Percentiles rank a stretch among this genome's conserved stretches.
phyloP scores from a whole-genome alignment of 208 protist species.

The Leishmania tarentolae region DNA sequence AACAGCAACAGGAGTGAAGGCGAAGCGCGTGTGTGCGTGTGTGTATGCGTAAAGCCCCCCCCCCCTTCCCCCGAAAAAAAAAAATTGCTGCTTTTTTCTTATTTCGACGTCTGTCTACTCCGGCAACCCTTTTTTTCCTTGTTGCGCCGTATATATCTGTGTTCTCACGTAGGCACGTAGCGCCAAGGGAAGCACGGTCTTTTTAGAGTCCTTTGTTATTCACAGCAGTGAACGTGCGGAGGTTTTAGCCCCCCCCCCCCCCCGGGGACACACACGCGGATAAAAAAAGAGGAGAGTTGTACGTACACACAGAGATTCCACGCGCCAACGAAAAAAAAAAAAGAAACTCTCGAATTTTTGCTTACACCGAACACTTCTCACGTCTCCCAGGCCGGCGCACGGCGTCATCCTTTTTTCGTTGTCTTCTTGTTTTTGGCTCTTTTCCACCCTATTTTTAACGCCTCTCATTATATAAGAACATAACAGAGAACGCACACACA shows the following conservation, averaged over 20 bases:
- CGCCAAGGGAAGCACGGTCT: not conserved
- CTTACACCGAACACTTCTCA: not conserved
- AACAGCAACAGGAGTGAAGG: not conserved
- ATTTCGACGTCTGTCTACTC: not conserved
- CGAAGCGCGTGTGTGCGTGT: not conserved
- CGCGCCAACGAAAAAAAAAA: not conserved
- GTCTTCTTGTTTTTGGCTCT: not conserved
- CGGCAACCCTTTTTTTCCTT: too few species aligned
- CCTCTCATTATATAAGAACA: not conserved
- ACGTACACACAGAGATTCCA: not conserved
- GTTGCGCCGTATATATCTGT: not conserved
- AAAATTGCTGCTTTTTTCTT: not conserved
- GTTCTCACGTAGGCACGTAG: not conserved
- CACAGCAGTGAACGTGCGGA: not conserved
- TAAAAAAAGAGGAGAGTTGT: not conserved
- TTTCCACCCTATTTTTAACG: not conserved
- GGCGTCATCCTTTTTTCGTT: not conserved
- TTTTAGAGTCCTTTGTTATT: not conserved
- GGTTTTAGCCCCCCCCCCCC: not conserved
- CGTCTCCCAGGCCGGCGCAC: not conserved
- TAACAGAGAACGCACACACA: not conserved
- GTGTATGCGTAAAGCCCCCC: not conserved
- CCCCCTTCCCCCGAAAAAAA: too few species aligned
- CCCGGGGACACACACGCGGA: not conserved
- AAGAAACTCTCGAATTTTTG: not conserved